These are phyloP conservation scores for Pseudomassariella vexata DNA, from an alignment of 2,329 filamentous ascomycete genomes.

Conservation along the genomic window DNA sequence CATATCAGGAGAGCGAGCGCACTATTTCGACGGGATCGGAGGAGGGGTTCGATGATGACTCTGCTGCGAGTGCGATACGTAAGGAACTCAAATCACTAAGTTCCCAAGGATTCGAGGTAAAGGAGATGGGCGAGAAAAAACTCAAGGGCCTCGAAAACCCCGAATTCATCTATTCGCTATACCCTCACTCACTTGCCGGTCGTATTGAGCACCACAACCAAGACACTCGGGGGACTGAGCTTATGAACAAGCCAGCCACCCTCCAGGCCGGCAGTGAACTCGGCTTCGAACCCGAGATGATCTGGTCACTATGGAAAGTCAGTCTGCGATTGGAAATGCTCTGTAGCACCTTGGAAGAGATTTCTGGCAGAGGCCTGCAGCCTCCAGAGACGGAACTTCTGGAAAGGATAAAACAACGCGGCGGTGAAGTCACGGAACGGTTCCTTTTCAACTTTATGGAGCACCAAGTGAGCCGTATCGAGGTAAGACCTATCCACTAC, in stretches of 20 bases:
- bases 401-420: slow-evolving; percentile 59
- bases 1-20: slow-evolving; percentile 79
- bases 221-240: slow-evolving; percentile 29
- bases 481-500: slow-evolving; percentile 53
- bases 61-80: slow-evolving; percentile 69
- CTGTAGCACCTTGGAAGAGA: slow-evolving; percentile 79
- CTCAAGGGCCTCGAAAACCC: slow-evolving; percentile 97
- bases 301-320: slow-evolving; percentile 87
- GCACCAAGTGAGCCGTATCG: slow-evolving; percentile 91
- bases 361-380: slow-evolving; percentile 57
- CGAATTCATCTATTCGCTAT: slow-evolving; percentile 91
- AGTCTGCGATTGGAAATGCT: slow-evolving; percentile 88
- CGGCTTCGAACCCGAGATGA: slow-evolving; percentile 71
- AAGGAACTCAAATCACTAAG: slow-evolving; percentile 82
- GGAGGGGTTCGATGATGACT: slow-evolving; percentile 70
- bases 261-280: slow-evolving; percentile 62
- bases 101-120: slow-evolving; percentile 92
- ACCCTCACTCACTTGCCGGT: slow-evolving; percentile 80
- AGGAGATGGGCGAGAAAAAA: slow-evolving; percentile 91
- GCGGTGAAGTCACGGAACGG: slow-evolving; percentile 81
- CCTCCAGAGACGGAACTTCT: slow-evolving; percentile 79
- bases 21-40: slow-evolving; percentile 63
- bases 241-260: slow-evolving; percentile 51
- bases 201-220: slow-evolving; percentile 65
- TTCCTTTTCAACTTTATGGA: slow-evolving; percentile 88